These are phyloP conservation scores for Pisolithus sp. DNA, from an alignment of 768 basidiomycete species.

Conservation along the genomic window DNA sequence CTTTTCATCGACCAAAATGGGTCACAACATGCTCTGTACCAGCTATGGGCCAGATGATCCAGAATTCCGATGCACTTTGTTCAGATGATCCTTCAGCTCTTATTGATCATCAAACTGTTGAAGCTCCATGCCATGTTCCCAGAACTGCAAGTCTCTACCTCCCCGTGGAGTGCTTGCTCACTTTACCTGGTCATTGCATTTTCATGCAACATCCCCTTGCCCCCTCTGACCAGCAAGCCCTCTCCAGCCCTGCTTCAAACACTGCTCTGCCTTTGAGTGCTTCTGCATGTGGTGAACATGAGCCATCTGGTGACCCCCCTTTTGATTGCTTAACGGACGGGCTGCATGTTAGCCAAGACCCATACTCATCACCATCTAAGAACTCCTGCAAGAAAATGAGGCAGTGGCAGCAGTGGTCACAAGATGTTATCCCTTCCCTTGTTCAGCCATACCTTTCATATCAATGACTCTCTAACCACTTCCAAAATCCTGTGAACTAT, in stretches of 20 bases:
- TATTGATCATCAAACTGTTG: background rate
- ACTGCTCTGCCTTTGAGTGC: no score
- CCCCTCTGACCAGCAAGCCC: background rate
- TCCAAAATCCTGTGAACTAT: background rate
- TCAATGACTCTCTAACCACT: background rate
- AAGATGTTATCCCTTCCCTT: constrained; percentile 5
- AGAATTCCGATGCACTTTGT: background rate
- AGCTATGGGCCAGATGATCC: no score
- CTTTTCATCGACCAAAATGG: no score
- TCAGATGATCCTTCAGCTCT: background rate
- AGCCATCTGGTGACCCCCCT: background rate
- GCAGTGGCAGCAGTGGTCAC: constrained; percentile 3
- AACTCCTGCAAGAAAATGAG: constrained; percentile 1
- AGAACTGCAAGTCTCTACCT: background rate
- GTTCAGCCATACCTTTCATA: constrained; percentile 2
- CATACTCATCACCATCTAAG: background rate
- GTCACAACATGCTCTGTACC: no score
- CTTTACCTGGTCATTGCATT: background rate
- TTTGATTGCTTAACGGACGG: background rate
- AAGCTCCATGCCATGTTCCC: background rate
- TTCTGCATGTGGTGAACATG: background rate
- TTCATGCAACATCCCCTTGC: background rate
- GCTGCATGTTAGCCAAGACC: background rate
- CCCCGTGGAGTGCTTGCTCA: background rate
- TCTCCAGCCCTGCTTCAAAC: background rate